A percentile compares a stretch with the other conserved stretches of the same genome.
Evolutionary conservation across 2,329 filamentous ascomycete species (phyloP).

Genomic region (Penicillium vulpinum): DNA sequence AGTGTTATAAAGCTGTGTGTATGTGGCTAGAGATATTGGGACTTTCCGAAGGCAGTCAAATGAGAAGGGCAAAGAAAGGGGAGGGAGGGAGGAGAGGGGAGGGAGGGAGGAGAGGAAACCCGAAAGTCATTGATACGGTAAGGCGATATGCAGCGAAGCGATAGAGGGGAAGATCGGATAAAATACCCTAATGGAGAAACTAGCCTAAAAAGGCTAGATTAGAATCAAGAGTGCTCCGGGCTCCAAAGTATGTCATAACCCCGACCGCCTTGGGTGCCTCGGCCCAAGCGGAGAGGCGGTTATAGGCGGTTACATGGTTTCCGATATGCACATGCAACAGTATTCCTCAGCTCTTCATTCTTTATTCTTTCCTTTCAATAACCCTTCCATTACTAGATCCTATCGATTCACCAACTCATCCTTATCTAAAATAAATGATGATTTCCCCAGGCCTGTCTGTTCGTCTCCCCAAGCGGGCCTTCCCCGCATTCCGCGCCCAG

Average conservation of each 20-base stretch:
- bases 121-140: background rate
- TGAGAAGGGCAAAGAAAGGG: background rate
- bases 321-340: constrained; percentile 13
- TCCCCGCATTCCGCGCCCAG: constrained; percentile 48
- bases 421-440: constrained; percentile 15
- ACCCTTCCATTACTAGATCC: background rate
- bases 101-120: background rate
- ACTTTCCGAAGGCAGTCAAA: background rate
- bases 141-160: constrained; percentile 6
- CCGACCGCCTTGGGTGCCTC: constrained; percentile 20
- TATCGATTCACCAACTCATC: background rate
- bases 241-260: constrained; percentile 15
- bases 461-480: constrained; percentile 30
- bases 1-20: background rate
- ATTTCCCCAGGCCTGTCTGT: constrained; percentile 26
- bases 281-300: constrained; percentile 24
- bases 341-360: constrained; percentile 3
- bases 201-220: background rate
- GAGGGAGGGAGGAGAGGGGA: background rate
- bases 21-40: background rate
- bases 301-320: constrained; percentile 26
- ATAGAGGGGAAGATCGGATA: constrained; percentile 21
- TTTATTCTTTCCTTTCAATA: background rate
- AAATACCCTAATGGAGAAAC: constrained; percentile 23
- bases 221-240: background rate